Evolutionary conservation across 805 yeast genomes (phyloP).

Genomic region (Teunomyces tritomae): DNA sequence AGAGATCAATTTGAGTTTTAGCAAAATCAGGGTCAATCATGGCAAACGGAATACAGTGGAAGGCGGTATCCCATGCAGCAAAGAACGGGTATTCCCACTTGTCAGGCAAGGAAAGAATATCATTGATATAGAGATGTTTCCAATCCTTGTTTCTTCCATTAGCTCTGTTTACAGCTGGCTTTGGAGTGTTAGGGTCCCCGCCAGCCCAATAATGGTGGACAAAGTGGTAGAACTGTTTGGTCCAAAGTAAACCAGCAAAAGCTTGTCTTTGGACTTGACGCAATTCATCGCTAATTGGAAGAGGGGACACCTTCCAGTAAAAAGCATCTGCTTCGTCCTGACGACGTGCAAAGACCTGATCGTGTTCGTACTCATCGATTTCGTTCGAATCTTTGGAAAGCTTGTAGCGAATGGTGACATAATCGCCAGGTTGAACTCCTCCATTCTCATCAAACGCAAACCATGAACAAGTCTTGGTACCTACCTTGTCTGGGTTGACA

Average conservation of each 20-base stretch:
- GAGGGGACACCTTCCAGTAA: slow-evolving; percentile 83
- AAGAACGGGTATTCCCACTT: slow-evolving; percentile 96
- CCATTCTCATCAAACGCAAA: slow-evolving; percentile 73
- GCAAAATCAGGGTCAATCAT: slow-evolving; percentile 94
- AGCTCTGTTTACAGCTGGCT: slow-evolving; percentile 79
- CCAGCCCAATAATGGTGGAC: slow-evolving; percentile 81
- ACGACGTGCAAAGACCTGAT: slow-evolving; percentile 63
- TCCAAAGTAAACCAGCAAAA: slow-evolving; percentile 90
- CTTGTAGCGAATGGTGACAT: slow-evolving; percentile 79
- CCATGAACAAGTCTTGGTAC: slow-evolving; percentile 87
- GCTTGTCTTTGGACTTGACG: slow-evolving; percentile 89
- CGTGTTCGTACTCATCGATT: slow-evolving; percentile 73
- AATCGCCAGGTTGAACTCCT: slow-evolving; percentile 83
- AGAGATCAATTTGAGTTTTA: slow-evolving; percentile 77
- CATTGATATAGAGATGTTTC: slow-evolving; percentile 86
- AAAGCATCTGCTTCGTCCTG: slow-evolving; percentile 90
- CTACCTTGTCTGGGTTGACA: slow-evolving; percentile 66
- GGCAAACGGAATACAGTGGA: slow-evolving; percentile 89
- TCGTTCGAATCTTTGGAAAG: slow-evolving; percentile 47
- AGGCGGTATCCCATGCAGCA: slow-evolving; percentile 96
- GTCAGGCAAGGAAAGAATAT: slow-evolving; percentile 85
- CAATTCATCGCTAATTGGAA: slow-evolving; percentile 77
- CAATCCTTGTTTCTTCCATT: slow-evolving; percentile 86
- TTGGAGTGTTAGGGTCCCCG: slow-evolving; percentile 76
- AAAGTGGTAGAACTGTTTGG: slow-evolving; percentile 86